A percentile compares a stretch with the other conserved stretches of the same genome.
These are phyloP conservation scores for Penicillium flavigenum DNA, from an alignment of 495 filamentous ascomycete genomes.

Conservation along the genomic window DNA sequence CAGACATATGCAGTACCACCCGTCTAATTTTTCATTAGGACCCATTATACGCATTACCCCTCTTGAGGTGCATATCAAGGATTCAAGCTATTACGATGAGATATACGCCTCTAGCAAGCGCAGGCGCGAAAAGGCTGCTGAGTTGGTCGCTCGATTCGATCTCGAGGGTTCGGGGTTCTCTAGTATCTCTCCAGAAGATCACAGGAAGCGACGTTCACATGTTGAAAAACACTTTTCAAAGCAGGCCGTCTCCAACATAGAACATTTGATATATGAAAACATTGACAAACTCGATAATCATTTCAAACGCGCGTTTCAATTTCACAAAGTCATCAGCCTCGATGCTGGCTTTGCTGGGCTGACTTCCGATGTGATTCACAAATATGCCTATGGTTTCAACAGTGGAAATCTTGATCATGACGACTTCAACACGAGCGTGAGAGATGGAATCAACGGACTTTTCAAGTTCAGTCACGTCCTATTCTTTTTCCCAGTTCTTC, in stretches of 20 bases:
- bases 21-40: constrained; percentile 27
- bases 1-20: not conserved
- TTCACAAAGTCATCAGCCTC: constrained; percentile 19
- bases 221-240: constrained; percentile 34
- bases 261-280: constrained; percentile 15
- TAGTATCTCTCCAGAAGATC: constrained; percentile 23
- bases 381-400: constrained; percentile 29
- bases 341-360: constrained; percentile 28
- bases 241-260: constrained; percentile 18
- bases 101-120: constrained; percentile 29
- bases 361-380: constrained; percentile 29
- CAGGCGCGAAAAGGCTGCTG: constrained; percentile 28
- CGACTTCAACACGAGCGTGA: constrained; percentile 23
- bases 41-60: constrained; percentile 56
- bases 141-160: constrained; percentile 20
- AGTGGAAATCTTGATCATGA: constrained; percentile 26
- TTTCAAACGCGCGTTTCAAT: constrained; percentile 13
- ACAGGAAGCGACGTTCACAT: constrained; percentile 28
- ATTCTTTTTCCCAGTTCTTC: constrained; percentile 24
- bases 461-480: constrained; percentile 17
- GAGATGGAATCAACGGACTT: constrained; percentile 27
- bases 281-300: constrained; percentile 20
- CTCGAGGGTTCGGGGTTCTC: constrained; percentile 18
- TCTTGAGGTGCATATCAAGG: constrained; percentile 48
- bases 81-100: constrained; percentile 37